Evolutionary conservation across 768 basidiomycete species (phyloP), one percentile per base, ranked within the genome.

Genomic region (Hortiboletus flavorubellus): DNA sequence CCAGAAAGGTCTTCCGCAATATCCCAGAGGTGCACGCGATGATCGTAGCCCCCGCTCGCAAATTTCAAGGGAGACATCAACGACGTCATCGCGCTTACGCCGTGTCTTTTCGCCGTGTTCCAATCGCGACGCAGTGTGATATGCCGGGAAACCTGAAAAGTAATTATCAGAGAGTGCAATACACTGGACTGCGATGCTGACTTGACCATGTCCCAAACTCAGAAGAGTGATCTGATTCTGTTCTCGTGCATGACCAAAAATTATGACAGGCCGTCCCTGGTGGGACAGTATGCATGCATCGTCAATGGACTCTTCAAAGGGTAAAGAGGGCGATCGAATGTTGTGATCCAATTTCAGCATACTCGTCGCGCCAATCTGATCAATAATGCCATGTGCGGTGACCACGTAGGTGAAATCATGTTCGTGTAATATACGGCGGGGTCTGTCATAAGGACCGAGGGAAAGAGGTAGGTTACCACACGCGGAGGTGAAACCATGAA

Each of bases 31-130:
- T 80, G 79, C 16, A 82, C 72, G 37, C 59, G 51, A 51, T 79
- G 79, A 62, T 81, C 79, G 45, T 78, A 73, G 6, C 80, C 80
- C 26, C 79, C 81, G 9, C 72, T 81, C 4, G 72, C 78, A 63
- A 82, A 81, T 65, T 69, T 65, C 37, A 67, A 61, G 12, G 75
- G 72, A 34, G 74, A 75, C 62, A 69, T 64, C 69, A 80, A 66
- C 14, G 75, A 39, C n/a, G 75, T 64, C 11, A 80, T 58, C 16
- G 76, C 73, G 48, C 78, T 79, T 29, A 75, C 71, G 4, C 79
- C 80, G 14, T 66, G 60, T 56, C 70, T 77, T 59, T 71, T 79
- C 14, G n/a, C 40, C n/a, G 46, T 54, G 55, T 65, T 69, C 71
- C 68, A 67, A n/a, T 72, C 68, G 41, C 72, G 64, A 37, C 46